Evolutionary conservation across 2,329 filamentous ascomycete species (phyloP).

Genomic region (Botrytis squamosa): DNA sequence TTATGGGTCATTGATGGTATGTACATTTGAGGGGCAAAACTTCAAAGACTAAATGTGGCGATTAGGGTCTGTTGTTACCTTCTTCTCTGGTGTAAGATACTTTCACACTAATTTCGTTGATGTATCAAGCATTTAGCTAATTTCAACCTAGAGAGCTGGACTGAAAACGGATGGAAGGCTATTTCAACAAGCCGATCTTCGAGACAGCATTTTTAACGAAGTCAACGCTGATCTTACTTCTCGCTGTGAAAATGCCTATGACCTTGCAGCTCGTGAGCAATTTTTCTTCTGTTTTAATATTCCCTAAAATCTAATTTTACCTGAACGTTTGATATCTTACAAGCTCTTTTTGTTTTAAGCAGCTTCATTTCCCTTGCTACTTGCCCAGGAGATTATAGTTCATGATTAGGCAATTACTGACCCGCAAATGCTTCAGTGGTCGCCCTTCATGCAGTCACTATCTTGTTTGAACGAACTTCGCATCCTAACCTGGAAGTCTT

Average conservation of each 20-base stretch:
- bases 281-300: background rate
- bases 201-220: constrained; percentile 26
- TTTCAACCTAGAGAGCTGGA: background rate
- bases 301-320: background rate
- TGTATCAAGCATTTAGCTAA: background rate
- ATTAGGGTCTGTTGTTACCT: constrained; percentile 1
- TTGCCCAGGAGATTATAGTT: background rate
- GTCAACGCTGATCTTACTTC: constrained; percentile 25
- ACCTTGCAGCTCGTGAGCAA: constrained; percentile 20
- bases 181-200: constrained; percentile 24
- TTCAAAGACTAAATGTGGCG: background rate
- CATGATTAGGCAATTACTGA: background rate
- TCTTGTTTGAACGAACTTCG: background rate
- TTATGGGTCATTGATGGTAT: constrained; percentile 23
- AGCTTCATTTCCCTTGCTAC: background rate
- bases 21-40: background rate
- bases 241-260: constrained; percentile 24
- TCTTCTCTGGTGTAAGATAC: background rate
- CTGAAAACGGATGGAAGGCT: constrained; percentile 17
- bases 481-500: background rate
- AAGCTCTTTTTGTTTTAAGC: background rate
- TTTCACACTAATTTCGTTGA: background rate
- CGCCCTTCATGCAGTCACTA: background rate
- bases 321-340: background rate
- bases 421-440: background rate